Base-by-base conservation (phyloP, 371 early-diverging fungal genomes). In the Mortierella sp. region DNA sequence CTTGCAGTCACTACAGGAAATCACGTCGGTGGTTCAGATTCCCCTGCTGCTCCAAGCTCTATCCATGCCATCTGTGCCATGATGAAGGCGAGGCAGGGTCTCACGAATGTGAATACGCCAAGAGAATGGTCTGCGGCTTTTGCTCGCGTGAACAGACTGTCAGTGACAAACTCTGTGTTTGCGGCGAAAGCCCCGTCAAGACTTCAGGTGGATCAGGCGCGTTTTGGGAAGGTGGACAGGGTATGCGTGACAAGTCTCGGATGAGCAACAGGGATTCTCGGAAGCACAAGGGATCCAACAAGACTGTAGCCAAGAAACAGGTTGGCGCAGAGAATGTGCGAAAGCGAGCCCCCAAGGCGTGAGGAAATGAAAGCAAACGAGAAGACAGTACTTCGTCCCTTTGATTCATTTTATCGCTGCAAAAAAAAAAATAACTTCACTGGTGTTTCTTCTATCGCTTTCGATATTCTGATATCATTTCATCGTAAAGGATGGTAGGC, bases 161-260 rank as follows among this genome's bases (percentile, higher is more conserved):
- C 51, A 80, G 83, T 0, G 82, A 85, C 45, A 81, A 82, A 61
- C 80, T 83, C 12, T 65, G 34, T 91, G 61, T 64, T 9, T 96
- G 96, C 72, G 95, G 93, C 1, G 81, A 86, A 78, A 92, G 88
- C 51, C 87, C 95, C 46, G 79, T 84, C 41, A 81, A 86, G 55
- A 81, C 61, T 31, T 66, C 56, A 31, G 66, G 42, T 74, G 80
- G 21, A 79, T 81, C 55, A 72, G 86, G 67, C 0, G 87, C 89
- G 4, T 96, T 93, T 67, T 99, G 99, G 99, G 97, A 99, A 82
- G 99, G 98, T 24, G 99, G 99, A 21, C 87, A 93, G 63, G 99
- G 99, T 7, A 91, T 91, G 13, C 81, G 99, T 23, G 90, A 97
- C 66, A 86, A 84, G 63, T 56, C 64, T 2, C 73, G 84, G 27